These are phyloP conservation scores for Pezicula radicicola DNA, from an alignment of 2,329 filamentous ascomycete genomes.

Conservation along the genomic window DNA sequence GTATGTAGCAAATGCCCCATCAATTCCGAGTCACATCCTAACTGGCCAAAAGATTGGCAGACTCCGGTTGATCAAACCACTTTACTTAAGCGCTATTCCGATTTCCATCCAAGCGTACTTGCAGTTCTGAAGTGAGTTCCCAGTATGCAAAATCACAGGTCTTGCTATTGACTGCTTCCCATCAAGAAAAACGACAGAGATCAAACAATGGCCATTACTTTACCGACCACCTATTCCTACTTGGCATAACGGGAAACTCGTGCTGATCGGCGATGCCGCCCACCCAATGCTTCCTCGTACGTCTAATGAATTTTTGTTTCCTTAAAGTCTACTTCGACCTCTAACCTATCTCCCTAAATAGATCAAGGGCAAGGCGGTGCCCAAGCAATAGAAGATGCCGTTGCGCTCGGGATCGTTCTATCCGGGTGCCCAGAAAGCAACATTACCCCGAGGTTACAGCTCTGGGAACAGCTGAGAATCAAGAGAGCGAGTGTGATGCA, in stretches of 20 bases:
- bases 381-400: conserved; percentile 30
- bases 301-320: not conserved
- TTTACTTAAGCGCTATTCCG: conserved; percentile 7
- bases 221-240: conserved; percentile 24
- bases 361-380: conserved; percentile 29
- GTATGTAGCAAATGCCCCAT: not conserved
- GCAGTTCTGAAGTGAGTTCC: conserved; percentile 9
- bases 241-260: conserved; percentile 13
- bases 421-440: conserved; percentile 12
- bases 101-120: conserved; percentile 10
- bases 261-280: conserved; percentile 19
- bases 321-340: not conserved
- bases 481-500: conserved; percentile 32
- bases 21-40: conserved; percentile 1
- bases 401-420: conserved; percentile 26
- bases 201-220: conserved; percentile 27
- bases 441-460: conserved; percentile 15
- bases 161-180: not conserved
- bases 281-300: conserved; percentile 23
- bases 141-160: not conserved
- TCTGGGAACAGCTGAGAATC: conserved; percentile 28
- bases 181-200: conserved; percentile 24
- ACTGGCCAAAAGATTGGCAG: conserved; percentile 12
- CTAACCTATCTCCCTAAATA: conserved; percentile 1
- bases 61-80: conserved; percentile 4